Percentiles rank a stretch among this genome's conserved stretches.
These are phyloP conservation scores for Saprolegnia diclina DNA, from an alignment of 352 stramenopile genomes.

Conservation along the genomic window DNA sequence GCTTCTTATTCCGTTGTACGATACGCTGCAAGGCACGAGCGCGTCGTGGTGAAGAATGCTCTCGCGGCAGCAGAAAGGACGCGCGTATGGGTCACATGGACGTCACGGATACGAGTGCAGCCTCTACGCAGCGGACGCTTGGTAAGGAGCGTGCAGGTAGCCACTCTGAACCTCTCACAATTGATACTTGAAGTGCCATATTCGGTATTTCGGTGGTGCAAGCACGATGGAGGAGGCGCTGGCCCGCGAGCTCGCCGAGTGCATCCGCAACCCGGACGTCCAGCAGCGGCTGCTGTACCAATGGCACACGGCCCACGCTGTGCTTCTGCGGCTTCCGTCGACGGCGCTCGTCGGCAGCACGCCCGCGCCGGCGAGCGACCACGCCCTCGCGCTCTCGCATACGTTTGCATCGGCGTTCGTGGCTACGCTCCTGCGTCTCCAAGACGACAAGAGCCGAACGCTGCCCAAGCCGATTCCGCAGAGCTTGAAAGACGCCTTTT, in stretches of 20 bases:
- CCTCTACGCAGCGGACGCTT: too few species aligned
- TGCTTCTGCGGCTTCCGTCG: constrained; percentile 1
- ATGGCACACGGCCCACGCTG: constrained; percentile 17
- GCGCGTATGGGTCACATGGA: too few species aligned
- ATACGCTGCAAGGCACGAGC: too few species aligned
- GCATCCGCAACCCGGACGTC: constrained; percentile 6
- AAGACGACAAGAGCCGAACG: constrained; percentile 2
- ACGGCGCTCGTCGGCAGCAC: background rate
- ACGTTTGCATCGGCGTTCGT: constrained; percentile 15
- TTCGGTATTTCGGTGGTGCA: background rate
- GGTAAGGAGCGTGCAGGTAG: too few species aligned
- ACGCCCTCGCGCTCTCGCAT: constrained; percentile 5
- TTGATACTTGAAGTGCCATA: constrained; percentile 1
- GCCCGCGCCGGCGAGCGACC: background rate
- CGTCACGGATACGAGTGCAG: too few species aligned
- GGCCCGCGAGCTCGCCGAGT: background rate
- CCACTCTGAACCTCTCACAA: background rate
- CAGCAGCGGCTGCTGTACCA: constrained; percentile 21
- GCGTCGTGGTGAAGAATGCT: too few species aligned
- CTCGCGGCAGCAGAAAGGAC: too few species aligned
- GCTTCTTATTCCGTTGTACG: too few species aligned
- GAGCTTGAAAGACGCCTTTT: constrained; percentile 58
- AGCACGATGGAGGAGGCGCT: background rate
- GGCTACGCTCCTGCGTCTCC: background rate
- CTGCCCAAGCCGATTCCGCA: constrained; percentile 31